phyloP scores from a whole-genome alignment of 2,329 filamentous ascomycete species.

The Chrysoporthe deuterocubensis region DNA sequence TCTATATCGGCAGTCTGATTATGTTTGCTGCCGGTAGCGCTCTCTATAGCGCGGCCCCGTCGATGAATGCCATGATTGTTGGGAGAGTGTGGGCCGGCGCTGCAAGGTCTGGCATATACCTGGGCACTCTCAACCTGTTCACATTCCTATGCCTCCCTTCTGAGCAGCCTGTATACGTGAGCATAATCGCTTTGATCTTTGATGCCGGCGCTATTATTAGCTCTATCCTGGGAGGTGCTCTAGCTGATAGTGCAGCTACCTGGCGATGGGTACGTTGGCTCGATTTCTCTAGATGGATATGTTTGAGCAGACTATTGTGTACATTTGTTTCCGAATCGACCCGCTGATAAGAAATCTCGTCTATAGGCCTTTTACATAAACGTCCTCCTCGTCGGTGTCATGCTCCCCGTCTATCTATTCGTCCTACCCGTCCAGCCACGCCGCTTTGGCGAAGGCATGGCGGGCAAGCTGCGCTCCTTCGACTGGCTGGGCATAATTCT shows the following conservation, averaged over 20 bases:
- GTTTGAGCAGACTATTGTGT: too few species aligned
- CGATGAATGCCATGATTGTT: conserved; percentile 11
- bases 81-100: conserved; percentile 18
- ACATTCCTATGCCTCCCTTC: not conserved
- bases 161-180: not conserved
- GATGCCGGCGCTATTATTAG: conserved; percentile 8
- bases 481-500: too few species aligned
- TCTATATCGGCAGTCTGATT: not conserved
- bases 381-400: too few species aligned
- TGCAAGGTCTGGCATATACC: conserved; percentile 12
- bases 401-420: too few species aligned
- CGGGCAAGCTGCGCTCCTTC: too few species aligned
- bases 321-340: too few species aligned
- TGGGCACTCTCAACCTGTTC: not conserved
- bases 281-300: too few species aligned
- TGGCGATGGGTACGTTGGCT: conserved; percentile 22
- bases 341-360: too few species aligned
- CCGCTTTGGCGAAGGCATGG: too few species aligned
- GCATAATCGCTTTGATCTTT: not conserved
- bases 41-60: conserved; percentile 8
- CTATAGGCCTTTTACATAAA: too few species aligned
- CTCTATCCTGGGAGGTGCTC: conserved; percentile 14
- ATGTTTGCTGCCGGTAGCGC: conserved; percentile 9
- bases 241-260: conserved; percentile 17
- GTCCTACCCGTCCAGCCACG: too few species aligned